Base-by-base conservation (phyloP, 441 rosid genomes). In the Adansonia madagascariensis region DNA sequence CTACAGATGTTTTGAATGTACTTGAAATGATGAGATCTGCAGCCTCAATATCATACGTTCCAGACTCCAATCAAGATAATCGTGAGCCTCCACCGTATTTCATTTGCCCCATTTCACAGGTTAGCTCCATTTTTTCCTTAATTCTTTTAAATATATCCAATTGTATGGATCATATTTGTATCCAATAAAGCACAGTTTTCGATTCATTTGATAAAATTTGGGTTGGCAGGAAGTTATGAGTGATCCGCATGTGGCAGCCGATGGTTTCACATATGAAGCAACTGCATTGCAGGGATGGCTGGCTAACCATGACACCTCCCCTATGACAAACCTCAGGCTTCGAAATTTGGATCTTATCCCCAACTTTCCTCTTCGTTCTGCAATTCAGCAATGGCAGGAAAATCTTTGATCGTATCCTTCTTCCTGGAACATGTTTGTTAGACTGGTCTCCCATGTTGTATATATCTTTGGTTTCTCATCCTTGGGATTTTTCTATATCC, bases 331-430 rank as follows among this genome's bases (percentile, higher is more conserved):
- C 77, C 71, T 84, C 7, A 71, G n/a, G 82, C 89, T 92, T 44
- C 35, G 77, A 12, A 91, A 92, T 85, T 63, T 61, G 47, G 83
- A 89, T 85, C 89, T 91, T 6, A 84, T 95, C 70, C 95, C 95
- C 20, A 95, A 92, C 86, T 93, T 24, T 52, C 92, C 97, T 5
- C 92, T 91, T 71, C 97, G 98, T 62, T 95, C 97, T 39, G 92
- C 97, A 0, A 90, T 95, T 80, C 97, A 89, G 83, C 93, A 92
- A 43, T 92, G 95, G 97, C 78, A 75, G 78, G 88, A 83, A 52
- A 83, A 79, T 39, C 83, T 62, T 35, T 72, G 52, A 72, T 12
- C 46, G 41, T 1, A 39, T 39, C 12, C 24, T 71, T 55, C 46
- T 47, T 18, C 53, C 71, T 9, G 31, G 53, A 66, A 44, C 71